Evolutionary conservation across 495 filamentous ascomycete genomes (phyloP), one percentile per base, ranked within the genome.

Genomic region (Penicillium dipodomyicola): DNA sequence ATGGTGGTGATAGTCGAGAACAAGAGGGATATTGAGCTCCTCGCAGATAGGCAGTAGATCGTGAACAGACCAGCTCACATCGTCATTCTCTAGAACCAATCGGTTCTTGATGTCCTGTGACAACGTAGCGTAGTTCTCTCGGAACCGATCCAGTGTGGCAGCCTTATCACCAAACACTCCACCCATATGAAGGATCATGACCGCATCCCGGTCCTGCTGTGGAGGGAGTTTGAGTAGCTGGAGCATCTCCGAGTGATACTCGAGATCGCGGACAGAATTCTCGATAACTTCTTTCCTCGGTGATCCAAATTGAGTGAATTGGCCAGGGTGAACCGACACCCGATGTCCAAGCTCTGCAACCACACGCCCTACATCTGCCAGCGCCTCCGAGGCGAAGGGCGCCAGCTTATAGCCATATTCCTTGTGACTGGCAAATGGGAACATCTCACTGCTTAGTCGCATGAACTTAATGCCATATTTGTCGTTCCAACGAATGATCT

Each of bases 181-280:
- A 19, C 92, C 94, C 84, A 97, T 91, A 63, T 97, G 94, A 3
- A 97, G 66, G 54, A 97, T 91, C 90, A 97, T 94, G 40, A 97
- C 85, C 6, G 94, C 92, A 70, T 97, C 91, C 20, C 87, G 85
- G 66, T 97, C 78, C 52, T 86, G 81, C 67, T 97, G 92, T 17
- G 84, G 81, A 0, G 91, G 89, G 0, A 97, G 75, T 20, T 82
- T 85, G 15, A 97, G 84, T 1, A 96, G 80, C 11, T 81, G 80
- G 0, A 97, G 80, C 77, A 97, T 70, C 70, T 98, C 92, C 35
- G 87, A 86, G 67, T 97, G 93, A 61, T 94, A 97, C 45, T 89
- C 89, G 0, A 97, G 80, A 72, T 96, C 94, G 3, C 92, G 84
- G 9, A 92, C 66, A 1, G 92, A 83, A 54, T 80, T 87, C 40